These are phyloP conservation scores for Pythium brachiatum DNA, from an alignment of 352 stramenopile genomes.

Conservation along the genomic window DNA sequence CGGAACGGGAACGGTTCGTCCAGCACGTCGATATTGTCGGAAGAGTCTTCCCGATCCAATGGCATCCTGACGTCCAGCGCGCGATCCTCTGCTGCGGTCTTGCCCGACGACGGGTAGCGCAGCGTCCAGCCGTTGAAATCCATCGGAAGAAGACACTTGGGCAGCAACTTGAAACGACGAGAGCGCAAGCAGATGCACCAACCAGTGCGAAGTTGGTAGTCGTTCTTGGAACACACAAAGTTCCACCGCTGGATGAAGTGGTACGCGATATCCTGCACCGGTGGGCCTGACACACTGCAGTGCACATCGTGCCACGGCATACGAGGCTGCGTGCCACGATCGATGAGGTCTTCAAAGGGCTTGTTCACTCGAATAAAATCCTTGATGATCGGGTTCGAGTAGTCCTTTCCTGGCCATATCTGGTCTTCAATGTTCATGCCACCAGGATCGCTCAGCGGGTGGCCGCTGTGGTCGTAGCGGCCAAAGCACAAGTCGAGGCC, in stretches of 20 bases:
- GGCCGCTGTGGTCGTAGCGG: constrained; percentile 79
- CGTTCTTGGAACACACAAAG: constrained; percentile 86
- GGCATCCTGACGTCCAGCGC: constrained; percentile 37
- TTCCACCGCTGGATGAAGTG: constrained; percentile 94
- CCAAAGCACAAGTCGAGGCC: constrained; percentile 89
- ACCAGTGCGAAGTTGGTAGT: constrained; percentile 81
- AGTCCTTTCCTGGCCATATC: constrained; percentile 82
- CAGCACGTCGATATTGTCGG: constrained; percentile 35
- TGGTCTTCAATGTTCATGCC: constrained; percentile 49
- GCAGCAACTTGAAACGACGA: constrained; percentile 78
- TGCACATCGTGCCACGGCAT: constrained; percentile 91
- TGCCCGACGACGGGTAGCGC: constrained; percentile 64
- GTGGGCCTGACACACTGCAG: constrained; percentile 74
- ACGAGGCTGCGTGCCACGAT: constrained; percentile 67
- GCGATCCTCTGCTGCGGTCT: constrained; percentile 31
- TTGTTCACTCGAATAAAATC: constrained; percentile 87
- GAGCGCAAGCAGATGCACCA: constrained; percentile 88
- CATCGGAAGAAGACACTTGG: constrained; percentile 85
- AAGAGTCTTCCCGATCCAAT: constrained; percentile 38
- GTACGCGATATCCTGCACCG: constrained; percentile 82
- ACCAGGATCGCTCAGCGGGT: constrained; percentile 69
- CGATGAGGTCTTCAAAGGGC: constrained; percentile 81
- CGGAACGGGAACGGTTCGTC: constrained; percentile 47
- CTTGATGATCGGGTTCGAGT: constrained; percentile 89
- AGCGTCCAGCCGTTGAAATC: constrained; percentile 83